These are phyloP conservation scores for Claviceps monticola DNA, from an alignment of 2,329 filamentous ascomycete genomes.

Conservation along the genomic window DNA sequence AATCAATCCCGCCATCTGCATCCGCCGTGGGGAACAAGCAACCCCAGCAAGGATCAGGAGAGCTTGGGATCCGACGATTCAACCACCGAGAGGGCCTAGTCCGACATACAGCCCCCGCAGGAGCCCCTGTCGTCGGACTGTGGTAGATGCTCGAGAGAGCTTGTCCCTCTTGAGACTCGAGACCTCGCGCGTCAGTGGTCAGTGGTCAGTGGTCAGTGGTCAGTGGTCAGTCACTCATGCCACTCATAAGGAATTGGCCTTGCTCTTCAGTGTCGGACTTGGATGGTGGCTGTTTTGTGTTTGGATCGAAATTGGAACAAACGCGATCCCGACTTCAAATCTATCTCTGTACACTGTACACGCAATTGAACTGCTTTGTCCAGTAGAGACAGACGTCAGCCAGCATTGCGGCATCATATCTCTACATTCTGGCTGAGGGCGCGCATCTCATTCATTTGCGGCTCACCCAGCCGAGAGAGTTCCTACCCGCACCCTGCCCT, in stretches of 20 bases:
- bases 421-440: background rate
- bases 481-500: slow-evolving; percentile 10
- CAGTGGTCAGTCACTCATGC: background rate
- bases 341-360: background rate
- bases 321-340: background rate
- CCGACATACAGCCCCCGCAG: slow-evolving; percentile 1
- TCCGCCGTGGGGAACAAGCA: background rate
- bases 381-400: background rate
- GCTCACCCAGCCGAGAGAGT: slow-evolving; percentile 4
- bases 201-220: no score
- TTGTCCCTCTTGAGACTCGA: slow-evolving; percentile 1
- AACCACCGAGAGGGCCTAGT: background rate
- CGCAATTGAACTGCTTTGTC: background rate
- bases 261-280: background rate
- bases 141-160: background rate
- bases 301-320: background rate
- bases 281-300: background rate
- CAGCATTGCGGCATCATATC: background rate
- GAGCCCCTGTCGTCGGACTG: slow-evolving; percentile 1
- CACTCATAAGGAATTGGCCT: slow-evolving; percentile 2
- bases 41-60: slow-evolving; percentile 1
- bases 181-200: background rate
- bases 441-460: slow-evolving; percentile 4
- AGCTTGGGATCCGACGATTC: background rate
- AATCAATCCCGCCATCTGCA: background rate